Evolutionary conservation across 352 stramenopile genomes (phyloP).

Genomic region (Halophytophthora polymorphica): DNA sequence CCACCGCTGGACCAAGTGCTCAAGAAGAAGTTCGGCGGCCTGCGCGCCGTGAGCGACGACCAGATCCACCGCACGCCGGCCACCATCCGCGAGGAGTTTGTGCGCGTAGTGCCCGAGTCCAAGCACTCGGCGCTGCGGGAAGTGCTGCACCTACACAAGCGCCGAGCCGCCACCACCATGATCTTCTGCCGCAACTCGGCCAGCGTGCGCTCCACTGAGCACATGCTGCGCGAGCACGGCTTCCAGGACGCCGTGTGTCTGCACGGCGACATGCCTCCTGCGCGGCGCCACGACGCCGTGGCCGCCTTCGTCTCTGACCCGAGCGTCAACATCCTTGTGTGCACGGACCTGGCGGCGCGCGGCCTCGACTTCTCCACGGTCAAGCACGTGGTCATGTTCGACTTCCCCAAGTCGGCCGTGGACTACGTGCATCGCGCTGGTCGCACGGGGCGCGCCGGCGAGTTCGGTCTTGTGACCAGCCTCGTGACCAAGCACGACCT

Average conservation of each 20-base stretch:
- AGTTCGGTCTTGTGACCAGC: slow-evolving; percentile 62
- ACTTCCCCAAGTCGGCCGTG: slow-evolving; percentile 91
- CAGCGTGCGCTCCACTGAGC: slow-evolving; percentile 73
- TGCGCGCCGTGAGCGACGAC: slow-evolving; percentile 61
- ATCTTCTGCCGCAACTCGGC: slow-evolving; percentile 76
- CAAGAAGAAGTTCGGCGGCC: slow-evolving; percentile 60
- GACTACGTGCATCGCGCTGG: slow-evolving; percentile 92
- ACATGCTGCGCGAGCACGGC: slow-evolving; percentile 80
- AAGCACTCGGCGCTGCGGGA: slow-evolving; percentile 75
- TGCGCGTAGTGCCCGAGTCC: slow-evolving; percentile 53
- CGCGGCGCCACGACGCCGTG: slow-evolving; percentile 53
- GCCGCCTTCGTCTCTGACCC: slow-evolving; percentile 45
- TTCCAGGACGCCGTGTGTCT: slow-evolving; percentile 57
- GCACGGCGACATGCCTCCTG: slow-evolving; percentile 70
- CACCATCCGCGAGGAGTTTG: slow-evolving; percentile 61
- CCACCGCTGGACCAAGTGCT: slow-evolving; percentile 69
- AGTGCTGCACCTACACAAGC: slow-evolving; percentile 38
- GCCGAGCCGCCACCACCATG: slow-evolving; percentile 51
- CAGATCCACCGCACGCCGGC: slow-evolving; percentile 69
- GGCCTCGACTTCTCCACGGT: slow-evolving; percentile 90
- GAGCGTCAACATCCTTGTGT: slow-evolving; percentile 82
- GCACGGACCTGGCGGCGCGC: slow-evolving; percentile 91
- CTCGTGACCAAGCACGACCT: slow-evolving; percentile 77
- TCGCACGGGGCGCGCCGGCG: slow-evolving; percentile 58
- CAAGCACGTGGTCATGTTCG: slow-evolving; percentile 91